phyloP scores from a whole-genome alignment of 2,329 filamentous ascomycete species.

The Cytospora paraplurivora region DNA sequence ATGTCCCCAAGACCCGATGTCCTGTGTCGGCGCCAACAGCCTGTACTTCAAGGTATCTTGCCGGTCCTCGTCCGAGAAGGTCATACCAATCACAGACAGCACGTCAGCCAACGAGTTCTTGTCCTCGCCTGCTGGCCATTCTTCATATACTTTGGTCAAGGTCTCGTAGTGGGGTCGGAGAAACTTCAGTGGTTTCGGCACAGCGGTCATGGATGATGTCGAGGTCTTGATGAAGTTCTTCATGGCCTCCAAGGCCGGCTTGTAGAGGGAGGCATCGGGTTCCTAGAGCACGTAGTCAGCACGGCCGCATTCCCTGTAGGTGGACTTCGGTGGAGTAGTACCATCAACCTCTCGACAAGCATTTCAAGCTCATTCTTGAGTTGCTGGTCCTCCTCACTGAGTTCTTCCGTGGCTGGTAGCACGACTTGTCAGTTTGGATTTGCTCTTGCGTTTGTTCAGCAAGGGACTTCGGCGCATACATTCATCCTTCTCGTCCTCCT shows the following conservation, averaged over 20 bases:
- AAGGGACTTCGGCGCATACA: slow-evolving; percentile 41
- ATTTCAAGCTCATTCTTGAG: slow-evolving; percentile 97
- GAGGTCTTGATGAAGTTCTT: slow-evolving; percentile 99
- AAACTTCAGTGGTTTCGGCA: slow-evolving; percentile 98
- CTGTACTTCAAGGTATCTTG: slow-evolving; percentile 97
- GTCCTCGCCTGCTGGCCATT: slow-evolving; percentile 81
- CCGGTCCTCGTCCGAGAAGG: slow-evolving; percentile 93
- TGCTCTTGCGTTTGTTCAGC: slow-evolving; percentile 8
- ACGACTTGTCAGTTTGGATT: slow-evolving; percentile 42
- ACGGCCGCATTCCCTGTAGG: slow-evolving; percentile 7
- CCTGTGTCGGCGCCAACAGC: slow-evolving; percentile 83
- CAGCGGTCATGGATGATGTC: slow-evolving; percentile 98
- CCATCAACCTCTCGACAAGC: slow-evolving; percentile 92
- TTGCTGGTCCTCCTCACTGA: slow-evolving; percentile 97
- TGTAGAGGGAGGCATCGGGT: slow-evolving; percentile 83
- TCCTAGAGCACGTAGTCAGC: slow-evolving; percentile 59
- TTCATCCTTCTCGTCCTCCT: slow-evolving; percentile 68
- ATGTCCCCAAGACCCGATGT: slow-evolving; percentile 96
- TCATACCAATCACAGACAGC: slow-evolving; percentile 97
- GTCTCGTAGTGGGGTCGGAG: slow-evolving; percentile 94
- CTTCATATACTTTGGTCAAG: slow-evolving; percentile 83
- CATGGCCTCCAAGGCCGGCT: slow-evolving; percentile 90
- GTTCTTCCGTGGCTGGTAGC: slow-evolving; percentile 68
- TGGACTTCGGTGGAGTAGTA: slow-evolving; percentile 41
- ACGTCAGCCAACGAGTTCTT: slow-evolving; percentile 93